Base-by-base conservation (phyloP, 2,329 filamentous ascomycete species). In the Sclerotinia borealis region DNA sequence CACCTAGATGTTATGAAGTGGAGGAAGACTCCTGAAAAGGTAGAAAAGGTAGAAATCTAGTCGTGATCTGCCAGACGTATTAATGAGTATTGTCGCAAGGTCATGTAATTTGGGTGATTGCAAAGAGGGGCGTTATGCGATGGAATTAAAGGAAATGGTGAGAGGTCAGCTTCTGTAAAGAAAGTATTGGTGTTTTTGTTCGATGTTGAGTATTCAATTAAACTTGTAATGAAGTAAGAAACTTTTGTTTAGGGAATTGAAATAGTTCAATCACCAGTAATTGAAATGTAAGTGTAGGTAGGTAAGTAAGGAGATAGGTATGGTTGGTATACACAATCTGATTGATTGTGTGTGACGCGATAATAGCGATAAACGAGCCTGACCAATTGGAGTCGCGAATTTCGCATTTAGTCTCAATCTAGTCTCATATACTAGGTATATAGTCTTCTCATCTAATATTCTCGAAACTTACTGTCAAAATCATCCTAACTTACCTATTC, bases 1-100 rank as follows among this genome's bases (percentile, higher is more conserved):
- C 89, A 88, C 91, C 92, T 96, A 89, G 90, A 90, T 81, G 82
- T 48, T 64, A 76, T 77, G 79, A 82, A 82, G 80, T 76, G 75
- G 70, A 76, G 78, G 75, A 78, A 73, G 73, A 76, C 72, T 77
- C 75, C 74, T 68, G 65, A 48, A 37, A 59, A 36, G 48, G 39
- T 45, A 47, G 22, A 41, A 65, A 59, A 52, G 43, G 48, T 39
- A 58, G 34, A 43, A 15, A 31, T 29, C 51, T 59, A 47, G 52
- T 52, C 29, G 27, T 55, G 45, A 27, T 59, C 63, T 67, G 58
- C 67, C 65, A 68, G 64, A 50, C 59, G 29, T 45, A 10, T 34
- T 19, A n/a, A 27, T 34, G 22, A 49, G 34, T 55, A 15, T 37
- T 11, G 55, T 59, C 55, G 41, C 37, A 36, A 61, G 37, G 37